Evolutionary conservation across 345 rosid species (phyloP).

Genomic region (Citrus sp.): DNA sequence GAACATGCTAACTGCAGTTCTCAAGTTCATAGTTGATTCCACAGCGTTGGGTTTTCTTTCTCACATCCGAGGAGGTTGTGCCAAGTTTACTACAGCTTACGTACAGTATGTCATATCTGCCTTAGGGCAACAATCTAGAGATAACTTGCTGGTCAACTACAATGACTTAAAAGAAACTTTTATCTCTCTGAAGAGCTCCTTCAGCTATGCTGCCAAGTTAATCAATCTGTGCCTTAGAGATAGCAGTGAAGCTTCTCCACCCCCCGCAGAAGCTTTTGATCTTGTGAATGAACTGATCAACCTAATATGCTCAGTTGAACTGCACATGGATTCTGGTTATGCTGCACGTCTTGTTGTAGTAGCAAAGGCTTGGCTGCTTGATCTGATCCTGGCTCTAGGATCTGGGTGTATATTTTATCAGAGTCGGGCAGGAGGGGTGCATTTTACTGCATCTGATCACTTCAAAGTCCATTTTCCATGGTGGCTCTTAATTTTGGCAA

Average conservation of each 20-base stretch:
- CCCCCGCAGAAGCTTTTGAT: conserved; percentile 49
- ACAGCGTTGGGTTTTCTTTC: conserved; percentile 51
- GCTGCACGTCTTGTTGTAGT: conserved; percentile 53
- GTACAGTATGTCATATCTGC: conserved; percentile 40
- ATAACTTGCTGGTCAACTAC: conserved; percentile 43
- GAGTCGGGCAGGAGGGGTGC: conserved; percentile 31
- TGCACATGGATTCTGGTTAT: conserved; percentile 41
- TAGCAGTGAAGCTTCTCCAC: conserved; percentile 39
- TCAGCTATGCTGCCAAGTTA: conserved; percentile 68
- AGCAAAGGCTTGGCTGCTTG: conserved; percentile 82
- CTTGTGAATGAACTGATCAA: conserved; percentile 61
- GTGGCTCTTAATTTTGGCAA: conserved; percentile 61
- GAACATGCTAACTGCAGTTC: conserved; percentile 59
- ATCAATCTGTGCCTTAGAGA: conserved; percentile 53
- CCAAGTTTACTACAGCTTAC: conserved; percentile 53
- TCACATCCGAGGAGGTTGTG: conserved; percentile 37
- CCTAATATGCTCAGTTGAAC: conserved; percentile 48
- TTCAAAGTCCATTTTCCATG: conserved; percentile 51
- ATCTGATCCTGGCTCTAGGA: conserved; percentile 77
- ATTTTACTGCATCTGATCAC: conserved; percentile 30
- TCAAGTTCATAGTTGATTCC: conserved; percentile 70
- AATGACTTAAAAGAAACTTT: conserved; percentile 46
- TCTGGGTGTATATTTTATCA: conserved; percentile 39
- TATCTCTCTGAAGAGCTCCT: conserved; percentile 66
- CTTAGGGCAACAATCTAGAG: conserved; percentile 32